phyloP scores from a whole-genome alignment of 441 rosid species.

The Euphorbia celastroides region DNA sequence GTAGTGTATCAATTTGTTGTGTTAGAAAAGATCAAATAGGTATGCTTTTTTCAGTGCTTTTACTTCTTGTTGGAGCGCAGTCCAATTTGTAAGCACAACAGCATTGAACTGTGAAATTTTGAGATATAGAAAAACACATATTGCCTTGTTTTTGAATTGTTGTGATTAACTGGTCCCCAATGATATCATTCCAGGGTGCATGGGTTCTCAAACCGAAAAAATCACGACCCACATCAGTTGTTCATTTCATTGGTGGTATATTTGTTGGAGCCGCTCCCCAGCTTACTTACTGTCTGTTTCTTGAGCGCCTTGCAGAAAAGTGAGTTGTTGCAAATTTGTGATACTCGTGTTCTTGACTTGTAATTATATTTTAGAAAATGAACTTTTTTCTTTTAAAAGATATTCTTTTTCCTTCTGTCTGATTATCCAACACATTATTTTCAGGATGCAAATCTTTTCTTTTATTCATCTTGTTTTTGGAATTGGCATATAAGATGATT shows the following conservation, averaged over 20 bases:
- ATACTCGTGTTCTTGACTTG: background rate
- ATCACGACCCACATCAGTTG: constrained; percentile 62
- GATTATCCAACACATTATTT: background rate
- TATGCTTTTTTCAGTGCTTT: background rate
- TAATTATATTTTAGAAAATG: background rate
- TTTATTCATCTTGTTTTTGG: background rate
- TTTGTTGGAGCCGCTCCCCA: constrained; percentile 99
- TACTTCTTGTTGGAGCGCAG: background rate
- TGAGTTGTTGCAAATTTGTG: constrained; percentile 29
- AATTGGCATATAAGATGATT: background rate
- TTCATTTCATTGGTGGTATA: constrained; percentile 87
- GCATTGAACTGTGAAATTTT: background rate
- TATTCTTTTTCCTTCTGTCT: background rate
- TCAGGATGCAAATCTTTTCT: background rate
- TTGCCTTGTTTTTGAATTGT: background rate
- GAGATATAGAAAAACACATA: background rate
- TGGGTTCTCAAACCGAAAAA: constrained; percentile 82
- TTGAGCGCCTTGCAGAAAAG: constrained; percentile 87
- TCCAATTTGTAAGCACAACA: background rate
- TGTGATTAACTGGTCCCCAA: background rate
- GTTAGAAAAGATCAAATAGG: background rate
- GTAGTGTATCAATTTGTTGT: background rate
- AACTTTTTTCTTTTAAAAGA: background rate
- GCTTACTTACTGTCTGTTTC: constrained; percentile 87
- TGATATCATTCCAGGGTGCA: constrained; percentile 52